Base-by-base conservation (phyloP, 1,139 yeast genomes). In the Saccharomyces pastorianus region DNA sequence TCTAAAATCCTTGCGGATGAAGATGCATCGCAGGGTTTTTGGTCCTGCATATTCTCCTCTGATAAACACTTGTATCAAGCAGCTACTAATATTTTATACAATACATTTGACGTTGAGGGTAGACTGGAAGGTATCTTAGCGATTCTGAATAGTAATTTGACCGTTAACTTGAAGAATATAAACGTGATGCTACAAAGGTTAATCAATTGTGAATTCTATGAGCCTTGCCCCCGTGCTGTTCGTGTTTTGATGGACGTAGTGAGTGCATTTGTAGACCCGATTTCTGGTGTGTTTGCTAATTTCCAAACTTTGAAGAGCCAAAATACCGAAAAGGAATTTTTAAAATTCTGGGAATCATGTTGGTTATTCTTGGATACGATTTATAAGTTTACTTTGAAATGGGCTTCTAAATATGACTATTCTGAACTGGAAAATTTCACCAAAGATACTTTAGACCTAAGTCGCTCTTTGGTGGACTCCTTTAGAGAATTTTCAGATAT, bases 361-460 rank as follows among this genome's bases (percentile, higher is more conserved):
- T 91, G 98, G 97, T 66, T 67, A 13, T 86, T 88, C 60, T 71
- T 91, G 58, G 80, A 81, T 49, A 78, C 84, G 77, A 79, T 88
- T 3, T 90, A 86, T 61, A 74, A 76, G 47, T 78, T 81, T 54
- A 88, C 96, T 1, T 74, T 87, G 25, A 68, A 69, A 6, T 91
- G 98, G 98, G 89, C 95, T 0, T 68, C 76, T 4, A 71, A 74
- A 44, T 84, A 83, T 63, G 81, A 79, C 49, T 75, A 81, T 38
- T 76, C 77, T 0, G 79, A 79, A 51, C 74, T 88, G 65, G 77
- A 85, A 51, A 95, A 88, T 58, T 90, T 89, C 61, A 88, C 96
- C 17, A 81, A 96, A 67, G 96, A 90, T 67, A 84, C 89, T 0
- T 75, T 90, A 53, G 97, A 91, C 61, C 76, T 88, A 51, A 85